Base-by-base conservation (phyloP, 768 basidiomycete species). In the Tricholoma sp. region DNA sequence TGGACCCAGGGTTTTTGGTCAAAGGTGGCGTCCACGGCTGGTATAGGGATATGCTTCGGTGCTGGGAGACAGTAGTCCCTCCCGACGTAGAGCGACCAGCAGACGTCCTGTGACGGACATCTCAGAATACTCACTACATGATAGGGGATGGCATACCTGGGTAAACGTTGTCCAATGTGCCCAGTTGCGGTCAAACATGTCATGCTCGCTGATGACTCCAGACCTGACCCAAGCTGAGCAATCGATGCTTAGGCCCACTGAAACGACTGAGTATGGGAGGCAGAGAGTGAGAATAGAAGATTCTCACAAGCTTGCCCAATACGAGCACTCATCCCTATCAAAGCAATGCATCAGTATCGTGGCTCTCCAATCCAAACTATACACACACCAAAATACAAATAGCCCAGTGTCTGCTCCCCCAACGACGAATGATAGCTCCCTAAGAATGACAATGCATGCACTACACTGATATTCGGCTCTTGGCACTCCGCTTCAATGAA, bases 31-130 rank as follows among this genome's bases (percentile, higher is more conserved):
- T 81, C 78, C 10, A 81, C 76, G 57, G 75, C 76, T 2, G 82
- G 81, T 54, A 80, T 70, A 0, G 78, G 72, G 51, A 81, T 72
- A 14, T 66, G 67, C 41, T 72, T 69, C 21, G 71, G 66, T 2
- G 75, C 76, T 1, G 78, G 65, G 21, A 83, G 73, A 54, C 76
- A 78, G 64, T 79, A 82, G 53, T 85, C 83, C 18, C 84, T 76
- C 7, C 84, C 84, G n/a, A 85, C 83, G 52, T 84, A 84, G 0
- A 85, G 71, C 0, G 81, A 83, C 84, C 84, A 85, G 52, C 82
- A 84, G 5, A 83, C 79, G 55, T 86, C 84, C 78, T 83, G 22
- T 10, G 21, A 37, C 47, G 49, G n/a, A n/a, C 41, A 58, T 49
- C 12, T 50, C 46, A 50, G 46, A 51, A 52, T 54, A 34, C 11